Percentiles rank a stretch among this genome's conserved stretches.
phyloP scores from a whole-genome alignment of 768 basidiomycete species.

The Melanogaster broomeanus region DNA sequence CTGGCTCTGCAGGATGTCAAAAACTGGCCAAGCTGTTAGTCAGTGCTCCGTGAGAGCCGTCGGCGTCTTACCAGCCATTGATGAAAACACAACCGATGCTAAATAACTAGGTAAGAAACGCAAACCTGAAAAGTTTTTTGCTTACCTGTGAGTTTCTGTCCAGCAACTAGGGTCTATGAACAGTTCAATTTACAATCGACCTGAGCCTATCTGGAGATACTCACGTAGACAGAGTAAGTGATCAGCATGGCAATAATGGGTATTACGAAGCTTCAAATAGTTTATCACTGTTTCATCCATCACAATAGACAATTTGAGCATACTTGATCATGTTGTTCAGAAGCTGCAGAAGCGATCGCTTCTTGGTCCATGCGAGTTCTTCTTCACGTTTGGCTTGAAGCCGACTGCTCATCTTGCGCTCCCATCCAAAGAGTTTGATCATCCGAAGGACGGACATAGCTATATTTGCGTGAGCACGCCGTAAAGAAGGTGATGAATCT shows the following conservation, averaged over 20 bases:
- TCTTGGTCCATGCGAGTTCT: conserved; percentile 58
- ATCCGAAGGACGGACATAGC: conserved; percentile 60
- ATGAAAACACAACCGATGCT: conserved; percentile 13
- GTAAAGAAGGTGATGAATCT: not conserved
- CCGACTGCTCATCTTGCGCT: conserved; percentile 54
- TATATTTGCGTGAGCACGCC: conserved; percentile 16
- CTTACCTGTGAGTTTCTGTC: conserved; percentile 8
- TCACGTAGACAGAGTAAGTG: conserved; percentile 61
- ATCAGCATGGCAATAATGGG: conserved; percentile 65
- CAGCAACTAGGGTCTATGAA: conserved; percentile 5
- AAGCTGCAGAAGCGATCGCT: conserved; percentile 50
- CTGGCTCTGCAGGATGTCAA: conserved; percentile 2
- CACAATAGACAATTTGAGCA: conserved; percentile 4
- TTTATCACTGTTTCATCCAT: not conserved
- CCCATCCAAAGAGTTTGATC: conserved; percentile 73
- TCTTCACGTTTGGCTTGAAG: conserved; percentile 58
- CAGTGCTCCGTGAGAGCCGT: not conserved
- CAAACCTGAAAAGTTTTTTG: not conserved
- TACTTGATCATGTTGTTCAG: conserved; percentile 30
- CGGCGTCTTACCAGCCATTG: conserved; percentile 5
- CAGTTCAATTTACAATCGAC: not conserved
- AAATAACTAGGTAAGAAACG: not conserved
- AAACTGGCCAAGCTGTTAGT: not conserved
- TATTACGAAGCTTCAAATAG: conserved; percentile 48
- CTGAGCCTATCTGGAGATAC: conserved; percentile 14